Evolutionary conservation across 805 yeast genomes (phyloP), one percentile per base, ranked within the genome.

Genomic region (Zygosaccharomyces pseudorouxii): DNA sequence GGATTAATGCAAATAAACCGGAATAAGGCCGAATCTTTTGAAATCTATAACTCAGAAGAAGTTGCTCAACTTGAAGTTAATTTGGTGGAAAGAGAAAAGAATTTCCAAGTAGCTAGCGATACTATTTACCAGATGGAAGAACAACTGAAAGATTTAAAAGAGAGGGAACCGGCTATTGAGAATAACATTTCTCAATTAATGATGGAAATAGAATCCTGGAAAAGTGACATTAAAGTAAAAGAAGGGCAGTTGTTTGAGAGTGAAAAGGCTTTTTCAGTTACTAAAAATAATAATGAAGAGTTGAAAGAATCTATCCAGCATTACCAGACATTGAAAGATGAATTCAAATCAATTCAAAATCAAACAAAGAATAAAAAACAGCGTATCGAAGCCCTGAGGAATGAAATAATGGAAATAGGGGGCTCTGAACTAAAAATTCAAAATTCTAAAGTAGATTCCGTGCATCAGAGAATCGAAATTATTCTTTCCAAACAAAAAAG

Each of bases 351-450:
- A 3, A 63, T 89, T 6, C 75, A 79, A 58, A 68, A 70, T 2
- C 79, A 79, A 55, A 80, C 89, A 55, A 67, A 71, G 23, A 28
- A 65, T 79, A 37, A 87, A 80, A 61, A 59, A 10, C 51, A 65
- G 5, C 72, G 77, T 49, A 85, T 93, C 36, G 72, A 74, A 10
- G 72, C 57, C 0, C 68, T 90, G 3, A 90, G 89, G 55, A 86
- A 83, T 48, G 77, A 82, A 60, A 88, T 93, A 35, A 80, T 90
- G 86, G 83, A 86, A 43, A 84, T 88, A 46, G 99, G 99, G 46
- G 99, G 99, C 51, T 83, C 86, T 7, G 81, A 81, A 52, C 72
- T 93, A 54, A 80, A 87, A 48, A 65, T 86, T 51, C 97, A 89
- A 58, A 84, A 81, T 52, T 79, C 95, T 1, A 85, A 81, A 59